Evolutionary conservation across 495 filamentous ascomycete genomes (phyloP).

Genomic region (Tuber brumale): DNA sequence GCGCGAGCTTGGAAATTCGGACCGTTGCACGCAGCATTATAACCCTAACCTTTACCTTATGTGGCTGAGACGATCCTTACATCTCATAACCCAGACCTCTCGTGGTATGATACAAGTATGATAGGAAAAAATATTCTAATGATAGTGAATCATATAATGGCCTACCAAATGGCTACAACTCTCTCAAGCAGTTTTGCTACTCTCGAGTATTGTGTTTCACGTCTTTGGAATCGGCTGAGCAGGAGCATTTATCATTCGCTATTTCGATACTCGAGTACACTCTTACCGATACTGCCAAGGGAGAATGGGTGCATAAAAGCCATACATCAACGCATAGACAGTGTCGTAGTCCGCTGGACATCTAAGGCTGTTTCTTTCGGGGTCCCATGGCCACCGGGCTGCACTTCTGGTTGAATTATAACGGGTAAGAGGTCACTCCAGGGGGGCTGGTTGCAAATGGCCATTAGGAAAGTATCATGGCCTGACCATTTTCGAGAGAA

Average conservation of each 20-base stretch:
- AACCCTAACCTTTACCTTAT: slow-evolving; percentile 2
- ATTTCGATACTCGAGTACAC: not conserved
- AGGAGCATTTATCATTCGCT: not conserved
- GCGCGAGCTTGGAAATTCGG: not conserved
- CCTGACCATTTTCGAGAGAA: not conserved
- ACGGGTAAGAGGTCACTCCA: not conserved
- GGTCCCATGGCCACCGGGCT: not conserved
- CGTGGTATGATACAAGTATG: not conserved
- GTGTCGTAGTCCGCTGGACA: not conserved
- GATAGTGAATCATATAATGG: not conserved
- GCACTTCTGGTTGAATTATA: not conserved
- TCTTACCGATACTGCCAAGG: not conserved
- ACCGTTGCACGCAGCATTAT: not conserved
- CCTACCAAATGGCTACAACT: not conserved
- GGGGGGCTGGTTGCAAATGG: not conserved
- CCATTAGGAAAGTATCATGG: not conserved
- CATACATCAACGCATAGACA: not conserved
- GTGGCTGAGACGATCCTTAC: not conserved
- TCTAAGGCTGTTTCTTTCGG: not conserved
- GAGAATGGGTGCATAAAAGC: not conserved
- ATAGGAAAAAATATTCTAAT: not conserved
- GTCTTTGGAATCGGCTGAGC: not conserved
- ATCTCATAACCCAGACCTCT: not conserved
- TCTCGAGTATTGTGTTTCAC: not conserved
- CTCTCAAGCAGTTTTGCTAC: not conserved